Conservation (phyloP, 495 filamentous ascomycete genomes). For the Penicillium macrosclerotiorum region DNA sequence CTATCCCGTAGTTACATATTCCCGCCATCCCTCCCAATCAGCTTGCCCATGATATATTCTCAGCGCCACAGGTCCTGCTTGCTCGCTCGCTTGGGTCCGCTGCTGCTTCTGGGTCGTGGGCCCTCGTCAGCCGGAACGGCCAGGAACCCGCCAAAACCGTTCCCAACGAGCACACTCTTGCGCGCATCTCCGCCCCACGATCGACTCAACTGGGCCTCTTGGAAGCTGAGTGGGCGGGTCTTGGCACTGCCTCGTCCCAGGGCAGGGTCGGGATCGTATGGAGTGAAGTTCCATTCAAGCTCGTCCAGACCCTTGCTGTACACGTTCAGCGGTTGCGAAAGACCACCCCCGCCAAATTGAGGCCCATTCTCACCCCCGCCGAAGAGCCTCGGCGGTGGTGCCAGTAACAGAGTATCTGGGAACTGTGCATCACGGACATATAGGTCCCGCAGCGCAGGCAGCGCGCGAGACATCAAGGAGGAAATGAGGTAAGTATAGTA, state of each 20-base stretch:
- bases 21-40: not conserved
- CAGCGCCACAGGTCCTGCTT: conserved; percentile 45
- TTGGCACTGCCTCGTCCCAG: conserved; percentile 32
- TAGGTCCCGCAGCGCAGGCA: conserved; percentile 69
- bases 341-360: conserved; percentile 41
- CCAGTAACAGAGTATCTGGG: conserved; percentile 68
- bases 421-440: conserved; percentile 86
- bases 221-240: conserved; percentile 55
- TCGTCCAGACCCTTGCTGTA: conserved; percentile 86
- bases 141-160: conserved; percentile 78
- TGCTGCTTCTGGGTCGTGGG: conserved; percentile 36
- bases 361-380: conserved; percentile 30
- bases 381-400: conserved; percentile 52
- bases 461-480: conserved; percentile 69
- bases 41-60: not conserved
- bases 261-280: conserved; percentile 47
- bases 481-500: conserved; percentile 87
- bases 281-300: conserved; percentile 79
- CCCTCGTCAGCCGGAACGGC: conserved; percentile 64
- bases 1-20: not conserved
- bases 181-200: conserved; percentile 62
- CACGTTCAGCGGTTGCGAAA: conserved; percentile 66
- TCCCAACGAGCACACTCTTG: conserved; percentile 64
- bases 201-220: conserved; percentile 51
- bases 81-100: conserved; percentile 36